A percentile compares a stretch with the other conserved stretches of the same genome.
Conservation (phyloP, 2,329 filamentous ascomycete genomes). For the Colletotrichum tofieldiae region DNA sequence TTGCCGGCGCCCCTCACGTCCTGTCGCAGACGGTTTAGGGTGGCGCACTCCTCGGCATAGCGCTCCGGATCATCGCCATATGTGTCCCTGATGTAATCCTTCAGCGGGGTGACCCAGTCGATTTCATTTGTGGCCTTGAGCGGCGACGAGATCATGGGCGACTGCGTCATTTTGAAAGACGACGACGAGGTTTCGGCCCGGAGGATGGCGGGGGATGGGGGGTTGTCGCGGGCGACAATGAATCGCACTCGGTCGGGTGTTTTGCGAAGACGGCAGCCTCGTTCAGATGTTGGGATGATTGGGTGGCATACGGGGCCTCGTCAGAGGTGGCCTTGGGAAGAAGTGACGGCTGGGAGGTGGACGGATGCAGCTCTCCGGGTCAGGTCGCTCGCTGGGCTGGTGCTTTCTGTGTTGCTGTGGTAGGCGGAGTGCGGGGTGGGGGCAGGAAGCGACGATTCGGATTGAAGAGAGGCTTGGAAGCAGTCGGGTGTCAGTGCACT, state of each 20-base stretch:
- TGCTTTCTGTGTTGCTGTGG: conserved; percentile 35
- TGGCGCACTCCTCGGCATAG: conserved; percentile 95
- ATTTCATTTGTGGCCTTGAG: conserved; percentile 97
- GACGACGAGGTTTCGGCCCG: conserved; percentile 15
- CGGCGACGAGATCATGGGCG: conserved; percentile 95
- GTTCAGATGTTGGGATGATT: conserved; percentile 38
- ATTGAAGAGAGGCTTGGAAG: conserved; percentile 26
- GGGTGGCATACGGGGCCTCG: conserved; percentile 39
- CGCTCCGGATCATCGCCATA: conserved; percentile 98
- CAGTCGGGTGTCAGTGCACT: conserved; percentile 32
- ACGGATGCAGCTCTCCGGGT: conserved; percentile 39
- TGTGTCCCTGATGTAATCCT: conserved; percentile 91
- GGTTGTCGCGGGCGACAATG: conserved; percentile 16
- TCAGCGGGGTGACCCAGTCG: conserved; percentile 95
- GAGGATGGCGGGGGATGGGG: conserved; percentile 26
- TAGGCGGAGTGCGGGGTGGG: conserved; percentile 40
- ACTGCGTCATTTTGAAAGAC: conserved; percentile 77
- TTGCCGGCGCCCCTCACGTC: conserved; percentile 98
- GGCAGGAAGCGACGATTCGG: conserved; percentile 27
- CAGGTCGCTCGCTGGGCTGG: conserved; percentile 20
- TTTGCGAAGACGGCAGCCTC: conserved; percentile 31
- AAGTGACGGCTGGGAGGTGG: conserved; percentile 27
- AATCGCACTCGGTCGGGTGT: conserved; percentile 25
- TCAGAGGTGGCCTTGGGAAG: conserved; percentile 34
- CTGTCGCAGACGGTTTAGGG: conserved; percentile 94